Percentiles rank a stretch among this genome's conserved stretches.
Conservation (phyloP, 495 filamentous ascomycete genomes). For the Hypoxylon rickii region DNA sequence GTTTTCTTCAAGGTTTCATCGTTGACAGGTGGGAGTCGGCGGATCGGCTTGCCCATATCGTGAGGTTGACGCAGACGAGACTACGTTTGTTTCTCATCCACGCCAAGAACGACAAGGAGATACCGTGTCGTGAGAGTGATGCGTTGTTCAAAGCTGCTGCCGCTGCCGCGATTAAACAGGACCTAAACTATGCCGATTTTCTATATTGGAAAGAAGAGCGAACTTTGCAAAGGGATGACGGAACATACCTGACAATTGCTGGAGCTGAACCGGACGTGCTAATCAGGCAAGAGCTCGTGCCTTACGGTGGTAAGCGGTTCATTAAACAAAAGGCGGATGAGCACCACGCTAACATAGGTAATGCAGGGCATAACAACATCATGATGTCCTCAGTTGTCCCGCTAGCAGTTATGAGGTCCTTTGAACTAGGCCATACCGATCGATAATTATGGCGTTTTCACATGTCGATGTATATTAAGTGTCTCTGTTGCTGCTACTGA, state of each 20-base stretch:
- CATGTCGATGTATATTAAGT: no score
- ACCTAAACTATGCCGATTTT: conserved; percentile 36
- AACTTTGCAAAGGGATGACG: conserved; percentile 44
- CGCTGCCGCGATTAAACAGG: conserved; percentile 49
- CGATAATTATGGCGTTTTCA: no score
- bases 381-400: conserved; percentile 58
- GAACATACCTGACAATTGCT: conserved; percentile 49
- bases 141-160: conserved; percentile 57
- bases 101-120: conserved; percentile 74
- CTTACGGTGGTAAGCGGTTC: conserved; percentile 57
- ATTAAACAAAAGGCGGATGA: background rate
- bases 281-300: conserved; percentile 58
- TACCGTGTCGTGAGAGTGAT: conserved; percentile 68
- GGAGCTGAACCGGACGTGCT: conserved; percentile 43
- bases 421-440: no score
- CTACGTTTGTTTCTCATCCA: conserved; percentile 76
- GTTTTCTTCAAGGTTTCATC: conserved; percentile 45
- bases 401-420: conserved; percentile 67
- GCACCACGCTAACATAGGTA: conserved; percentile 20
- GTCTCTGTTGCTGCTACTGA: no score
- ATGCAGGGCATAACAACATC: conserved; percentile 65
- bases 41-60: conserved; percentile 48
- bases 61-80: conserved; percentile 52
- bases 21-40: conserved; percentile 60
- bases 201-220: conserved; percentile 46